Base-by-base conservation (phyloP, 257 asterid species). In the Fraxinus americana region DNA sequence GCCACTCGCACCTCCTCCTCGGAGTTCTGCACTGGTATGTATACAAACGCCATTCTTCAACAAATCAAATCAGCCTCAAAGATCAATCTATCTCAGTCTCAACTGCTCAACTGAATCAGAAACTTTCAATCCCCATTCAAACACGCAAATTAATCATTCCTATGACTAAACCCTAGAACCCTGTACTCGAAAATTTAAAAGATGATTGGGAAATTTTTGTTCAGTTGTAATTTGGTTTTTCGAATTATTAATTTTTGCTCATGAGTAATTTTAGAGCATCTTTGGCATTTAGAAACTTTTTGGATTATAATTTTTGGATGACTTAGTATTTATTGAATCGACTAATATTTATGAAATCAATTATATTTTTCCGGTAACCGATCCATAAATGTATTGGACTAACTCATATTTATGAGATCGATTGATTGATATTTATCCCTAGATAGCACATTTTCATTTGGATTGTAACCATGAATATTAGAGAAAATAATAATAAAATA, bases 1-100 rank as follows among this genome's bases (percentile, higher is more conserved):
- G 86, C 93, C 52, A 96, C 99, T 72, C 98, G 85, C 52, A 93
- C 99, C 85, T 96, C 99, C 90, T 92, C 99, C 82, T 93, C 98
- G 17, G 99, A 95, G 83, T 95, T 93, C 81, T 95, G 98, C 75
- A 95, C 98, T 19, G 97, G 99, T 76, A 95, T 90, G 86, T 89
- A 95, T 2, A 93, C 95, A 66, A 82, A 79, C 59, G 95, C 92
- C 98, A 93, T 93, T 72, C 17, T 63, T 67, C 21, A 67, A 30
- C 38, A 4, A 34, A 80, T 70, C 68, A 70, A 75, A 68, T 41
- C 36, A 50, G 27, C 12, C 35, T 30, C 69, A 63, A 30, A 11
- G 35, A 12, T 61, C 66, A 57, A 57, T 57, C 66, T 21, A 2
- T 57, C 10, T 52, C 19, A 48, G 65, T 17, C 65, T 23, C 66